Conservation (phyloP, 805 yeast species). For the Yamadazyma takamatsuzukensis region DNA sequence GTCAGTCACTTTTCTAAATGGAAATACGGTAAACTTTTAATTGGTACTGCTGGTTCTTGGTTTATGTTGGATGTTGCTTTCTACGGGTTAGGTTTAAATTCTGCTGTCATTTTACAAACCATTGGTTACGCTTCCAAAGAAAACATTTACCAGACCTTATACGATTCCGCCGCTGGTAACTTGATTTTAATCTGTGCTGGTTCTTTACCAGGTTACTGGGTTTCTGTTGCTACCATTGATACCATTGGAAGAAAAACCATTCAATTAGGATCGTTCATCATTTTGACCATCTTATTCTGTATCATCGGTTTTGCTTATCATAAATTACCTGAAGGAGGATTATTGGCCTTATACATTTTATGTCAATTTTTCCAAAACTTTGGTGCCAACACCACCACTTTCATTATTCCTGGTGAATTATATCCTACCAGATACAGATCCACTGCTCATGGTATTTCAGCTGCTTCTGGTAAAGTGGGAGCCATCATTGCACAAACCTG, state of each 20-base stretch:
- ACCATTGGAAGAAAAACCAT: slow-evolving; percentile 80
- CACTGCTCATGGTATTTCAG: slow-evolving; percentile 92
- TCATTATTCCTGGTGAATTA: slow-evolving; percentile 86
- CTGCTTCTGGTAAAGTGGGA: slow-evolving; percentile 90
- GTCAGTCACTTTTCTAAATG: slow-evolving; percentile 71
- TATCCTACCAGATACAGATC: slow-evolving; percentile 96
- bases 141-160: slow-evolving; percentile 67
- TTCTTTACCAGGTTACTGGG: slow-evolving; percentile 93
- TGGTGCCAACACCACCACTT: slow-evolving; percentile 92
- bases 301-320: slow-evolving; percentile 81
- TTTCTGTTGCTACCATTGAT: slow-evolving; percentile 75
- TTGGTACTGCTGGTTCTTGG: slow-evolving; percentile 94
- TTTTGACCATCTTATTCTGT: slow-evolving; percentile 72
- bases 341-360: slow-evolving; percentile 72
- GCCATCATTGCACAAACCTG: slow-evolving; percentile 89
- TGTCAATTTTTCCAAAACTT: slow-evolving; percentile 87
- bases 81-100: slow-evolving; percentile 84
- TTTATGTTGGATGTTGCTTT: slow-evolving; percentile 85
- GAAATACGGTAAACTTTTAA: slow-evolving; percentile 77
- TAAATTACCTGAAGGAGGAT: slow-evolving; percentile 67
- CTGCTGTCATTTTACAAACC: slow-evolving; percentile 73
- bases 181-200: slow-evolving; percentile 92
- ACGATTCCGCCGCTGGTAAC: slow-evolving; percentile 86
- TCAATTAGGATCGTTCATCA: slow-evolving; percentile 70
- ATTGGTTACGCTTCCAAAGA: slow-evolving; percentile 77